A percentile compares a stretch with the other conserved stretches of the same genome.
Conservation (phyloP, 2,329 filamentous ascomycete genomes). For the Fusarium sp. region DNA sequence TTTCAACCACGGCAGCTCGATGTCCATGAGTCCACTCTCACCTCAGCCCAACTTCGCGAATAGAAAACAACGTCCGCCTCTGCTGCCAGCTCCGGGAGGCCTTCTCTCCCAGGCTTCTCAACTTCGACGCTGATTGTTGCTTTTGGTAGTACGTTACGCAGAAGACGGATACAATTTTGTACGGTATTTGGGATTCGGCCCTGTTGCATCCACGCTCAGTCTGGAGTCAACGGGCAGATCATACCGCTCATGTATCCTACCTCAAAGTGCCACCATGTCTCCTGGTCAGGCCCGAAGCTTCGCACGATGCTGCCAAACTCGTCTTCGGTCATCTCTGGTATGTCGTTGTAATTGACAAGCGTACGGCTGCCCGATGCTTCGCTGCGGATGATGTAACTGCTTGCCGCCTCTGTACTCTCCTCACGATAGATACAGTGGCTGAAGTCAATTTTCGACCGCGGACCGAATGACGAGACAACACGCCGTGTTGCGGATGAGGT, state of each 20-base stretch:
- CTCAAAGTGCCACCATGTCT: constrained; percentile 80
- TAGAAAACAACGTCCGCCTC: constrained; percentile 80
- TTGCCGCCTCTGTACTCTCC: constrained; percentile 68
- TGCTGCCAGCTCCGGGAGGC: constrained; percentile 70
- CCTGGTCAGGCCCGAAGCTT: constrained; percentile 53
- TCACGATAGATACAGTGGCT: constrained; percentile 71
- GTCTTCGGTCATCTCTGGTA: constrained; percentile 74
- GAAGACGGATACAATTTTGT: constrained; percentile 68
- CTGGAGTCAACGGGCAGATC: constrained; percentile 4
- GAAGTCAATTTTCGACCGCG: constrained; percentile 60
- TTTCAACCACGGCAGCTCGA: constrained; percentile 14
- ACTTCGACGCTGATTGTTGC: constrained; percentile 76
- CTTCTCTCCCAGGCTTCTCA: constrained; percentile 75
- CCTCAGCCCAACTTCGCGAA: constrained; percentile 78
- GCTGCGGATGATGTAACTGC: constrained; percentile 77
- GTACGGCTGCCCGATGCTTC: constrained; percentile 71
- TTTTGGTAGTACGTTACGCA: constrained; percentile 61
- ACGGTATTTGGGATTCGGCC: constrained; percentile 75
- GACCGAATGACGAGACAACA: constrained; percentile 68
- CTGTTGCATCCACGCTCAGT: constrained; percentile 53
- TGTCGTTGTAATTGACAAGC: constrained; percentile 76
- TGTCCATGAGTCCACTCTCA: constrained; percentile 52
- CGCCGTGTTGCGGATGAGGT: constrained; percentile 64
- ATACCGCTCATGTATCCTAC: constrained; percentile 54
- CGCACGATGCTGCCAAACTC: constrained; percentile 68